Evolutionary conservation across 371 early-diverging fungal species (phyloP).

Genomic region (Mortierella sp.): DNA sequence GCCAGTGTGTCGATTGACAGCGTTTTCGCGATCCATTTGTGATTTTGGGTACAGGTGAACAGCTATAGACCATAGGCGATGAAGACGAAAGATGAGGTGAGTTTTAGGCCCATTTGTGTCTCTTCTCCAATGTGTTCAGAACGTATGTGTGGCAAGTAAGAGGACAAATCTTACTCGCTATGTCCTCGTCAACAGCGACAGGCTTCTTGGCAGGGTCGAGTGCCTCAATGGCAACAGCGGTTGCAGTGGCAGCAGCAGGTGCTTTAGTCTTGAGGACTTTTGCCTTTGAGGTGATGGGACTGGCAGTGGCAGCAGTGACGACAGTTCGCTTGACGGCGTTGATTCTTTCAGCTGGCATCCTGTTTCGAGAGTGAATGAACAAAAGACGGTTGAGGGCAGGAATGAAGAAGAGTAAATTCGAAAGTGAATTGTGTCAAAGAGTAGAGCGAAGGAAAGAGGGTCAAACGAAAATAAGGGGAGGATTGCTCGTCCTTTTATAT

Average conservation of each 20-base stretch:
- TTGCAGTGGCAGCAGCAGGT: not conserved
- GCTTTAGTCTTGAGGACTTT: not conserved
- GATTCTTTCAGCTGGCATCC: conserved; percentile 46
- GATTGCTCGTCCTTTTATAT: not conserved
- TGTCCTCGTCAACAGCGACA: conserved; percentile 42
- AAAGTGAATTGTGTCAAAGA: not conserved
- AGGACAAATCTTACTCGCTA: conserved; percentile 28
- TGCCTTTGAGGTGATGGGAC: not conserved
- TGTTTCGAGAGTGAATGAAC: not conserved
- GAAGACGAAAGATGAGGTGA: not conserved
- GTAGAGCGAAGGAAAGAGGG: not conserved
- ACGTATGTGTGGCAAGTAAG: no score
- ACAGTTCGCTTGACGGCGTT: conserved; percentile 16
- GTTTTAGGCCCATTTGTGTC: not conserved
- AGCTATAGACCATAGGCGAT: conserved; percentile 22
- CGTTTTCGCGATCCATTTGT: conserved; percentile 58
- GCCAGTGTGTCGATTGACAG: conserved; percentile 67
- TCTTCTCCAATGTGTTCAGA: no score
- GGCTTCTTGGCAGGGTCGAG: conserved; percentile 7
- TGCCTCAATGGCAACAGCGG: not conserved
- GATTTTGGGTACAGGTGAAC: conserved; percentile 62
- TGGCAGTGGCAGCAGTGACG: not conserved
- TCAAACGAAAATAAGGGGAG: not conserved
- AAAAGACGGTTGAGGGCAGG: not conserved
- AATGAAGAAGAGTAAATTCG: not conserved